These are phyloP conservation scores for Ceratobasidium theobromae DNA, from an alignment of 1,284 basidiomycete species.

Conservation along the genomic window DNA sequence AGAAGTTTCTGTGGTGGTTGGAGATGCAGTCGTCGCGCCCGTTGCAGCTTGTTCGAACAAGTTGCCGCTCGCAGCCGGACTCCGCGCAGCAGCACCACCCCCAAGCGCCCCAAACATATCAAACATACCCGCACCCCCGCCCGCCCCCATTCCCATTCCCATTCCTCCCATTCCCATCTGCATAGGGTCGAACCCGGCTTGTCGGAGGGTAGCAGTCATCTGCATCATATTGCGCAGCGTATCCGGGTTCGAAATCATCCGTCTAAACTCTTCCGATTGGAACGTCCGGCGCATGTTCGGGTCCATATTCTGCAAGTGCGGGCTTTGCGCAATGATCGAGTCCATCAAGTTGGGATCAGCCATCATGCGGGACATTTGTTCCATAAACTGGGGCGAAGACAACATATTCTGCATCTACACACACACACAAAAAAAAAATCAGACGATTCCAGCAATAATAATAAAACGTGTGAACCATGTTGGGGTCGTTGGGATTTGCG, in stretches of 20 bases:
- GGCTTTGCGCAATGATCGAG: slow-evolving; percentile 77
- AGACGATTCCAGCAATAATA: not conserved
- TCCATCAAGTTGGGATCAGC: slow-evolving; percentile 81
- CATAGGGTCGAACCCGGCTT: slow-evolving; percentile 34
- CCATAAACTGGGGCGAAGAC: slow-evolving; percentile 75
- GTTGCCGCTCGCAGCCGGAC: slow-evolving; percentile 43
- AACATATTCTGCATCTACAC: slow-evolving; percentile 77
- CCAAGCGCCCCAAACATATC: slow-evolving; percentile 33
- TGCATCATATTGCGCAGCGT: slow-evolving; percentile 78
- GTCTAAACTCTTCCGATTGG: slow-evolving; percentile 75
- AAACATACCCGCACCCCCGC: slow-evolving; percentile 27
- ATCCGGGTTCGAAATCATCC: slow-evolving; percentile 84
- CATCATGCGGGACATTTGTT: slow-evolving; percentile 75
- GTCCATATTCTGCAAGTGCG: slow-evolving; percentile 74
- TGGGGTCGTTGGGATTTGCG: slow-evolving; percentile 83
- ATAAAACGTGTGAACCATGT: slow-evolving; percentile 63
- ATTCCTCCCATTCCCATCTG: not conserved
- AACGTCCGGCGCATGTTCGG: slow-evolving; percentile 80
- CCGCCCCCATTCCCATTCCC: slow-evolving; percentile 29
- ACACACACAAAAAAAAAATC: not conserved
- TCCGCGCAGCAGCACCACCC: slow-evolving; percentile 16
- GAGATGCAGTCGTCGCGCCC: slow-evolving; percentile 19
- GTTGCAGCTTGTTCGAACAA: slow-evolving; percentile 32
- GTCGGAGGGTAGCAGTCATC: slow-evolving; percentile 55
- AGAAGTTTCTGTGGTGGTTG: not conserved